Conservation (phyloP, 2,329 filamentous ascomycete species). For the Cryphonectria nitschkei region DNA sequence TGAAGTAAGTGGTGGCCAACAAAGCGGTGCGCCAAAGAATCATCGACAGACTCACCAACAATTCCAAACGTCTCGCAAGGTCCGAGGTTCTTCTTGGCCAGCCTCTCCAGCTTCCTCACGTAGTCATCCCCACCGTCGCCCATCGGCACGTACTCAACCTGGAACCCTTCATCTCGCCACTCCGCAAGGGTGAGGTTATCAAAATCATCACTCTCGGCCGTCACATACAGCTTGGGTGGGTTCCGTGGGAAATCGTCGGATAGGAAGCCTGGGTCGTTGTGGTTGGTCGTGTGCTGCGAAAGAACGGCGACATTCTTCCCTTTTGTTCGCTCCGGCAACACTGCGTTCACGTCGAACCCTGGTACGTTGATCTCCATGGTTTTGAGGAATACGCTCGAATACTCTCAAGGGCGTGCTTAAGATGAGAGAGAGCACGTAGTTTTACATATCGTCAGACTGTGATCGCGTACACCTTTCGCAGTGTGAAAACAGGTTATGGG, state of each 20-base stretch:
- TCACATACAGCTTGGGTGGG: slow-evolving; percentile 47
- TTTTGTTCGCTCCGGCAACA: slow-evolving; percentile 12
- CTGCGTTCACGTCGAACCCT: slow-evolving; percentile 15
- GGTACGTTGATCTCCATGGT: slow-evolving; percentile 16
- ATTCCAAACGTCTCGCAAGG: slow-evolving; percentile 51
- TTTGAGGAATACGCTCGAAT: neutral
- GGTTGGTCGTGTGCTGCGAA: slow-evolving; percentile 37
- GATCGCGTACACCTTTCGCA: neutral
- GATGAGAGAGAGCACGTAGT: neutral
- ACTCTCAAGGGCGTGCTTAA: neutral
- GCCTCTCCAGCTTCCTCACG: slow-evolving; percentile 38
- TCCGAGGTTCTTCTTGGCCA: slow-evolving; percentile 40
- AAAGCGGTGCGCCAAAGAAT: neutral
- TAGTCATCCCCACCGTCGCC: slow-evolving; percentile 42
- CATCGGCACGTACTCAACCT: slow-evolving; percentile 48
- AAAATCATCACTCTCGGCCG: slow-evolving; percentile 48
- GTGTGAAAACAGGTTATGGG: neutral
- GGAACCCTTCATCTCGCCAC: slow-evolving; percentile 49
- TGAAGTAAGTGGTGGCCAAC: too few relatives aligned
- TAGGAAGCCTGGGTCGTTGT: slow-evolving; percentile 47
- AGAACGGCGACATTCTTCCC: slow-evolving; percentile 25
- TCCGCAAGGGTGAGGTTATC: slow-evolving; percentile 42
- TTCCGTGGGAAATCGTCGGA: slow-evolving; percentile 44
- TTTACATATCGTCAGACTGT: neutral
- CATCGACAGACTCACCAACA: slow-evolving; percentile 39